Evolutionary conservation across 371 early-diverging fungal species (phyloP).

Genomic region (Funneliformis caledonium): DNA sequence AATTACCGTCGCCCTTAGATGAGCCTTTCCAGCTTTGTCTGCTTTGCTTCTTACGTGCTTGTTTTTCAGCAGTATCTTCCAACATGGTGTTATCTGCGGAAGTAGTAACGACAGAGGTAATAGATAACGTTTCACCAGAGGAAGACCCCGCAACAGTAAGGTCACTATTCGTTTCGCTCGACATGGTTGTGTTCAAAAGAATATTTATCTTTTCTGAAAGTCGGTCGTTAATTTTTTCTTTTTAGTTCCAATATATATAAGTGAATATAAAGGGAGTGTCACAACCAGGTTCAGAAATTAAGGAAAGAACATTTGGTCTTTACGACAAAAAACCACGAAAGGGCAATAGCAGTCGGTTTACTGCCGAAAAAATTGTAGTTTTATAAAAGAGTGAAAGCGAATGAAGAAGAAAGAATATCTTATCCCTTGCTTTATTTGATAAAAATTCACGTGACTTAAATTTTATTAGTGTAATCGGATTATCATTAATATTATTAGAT

Average conservation of each 20-base stretch:
- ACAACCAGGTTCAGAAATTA: conserved; percentile 34
- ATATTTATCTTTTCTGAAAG: conserved; percentile 19
- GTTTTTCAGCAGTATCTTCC: conserved; percentile 31
- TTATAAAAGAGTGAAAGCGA: background rate
- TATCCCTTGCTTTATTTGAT: background rate
- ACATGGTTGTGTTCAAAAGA: conserved; percentile 33
- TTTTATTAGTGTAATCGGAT: no score
- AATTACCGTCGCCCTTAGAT: conserved; percentile 23
- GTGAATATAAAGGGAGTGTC: conserved; percentile 15
- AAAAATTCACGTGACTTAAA: background rate
- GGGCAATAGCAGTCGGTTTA: background rate
- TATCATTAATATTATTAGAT: no score
- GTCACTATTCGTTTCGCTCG: conserved; percentile 17
- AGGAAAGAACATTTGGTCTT: conserved; percentile 31
- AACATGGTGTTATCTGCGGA: background rate
- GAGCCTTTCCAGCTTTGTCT: conserved; percentile 31
- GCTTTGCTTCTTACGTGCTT: conserved; percentile 36
- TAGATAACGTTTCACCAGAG: background rate
- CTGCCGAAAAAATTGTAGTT: background rate
- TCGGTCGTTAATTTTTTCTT: conserved; percentile 14
- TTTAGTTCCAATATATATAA: conserved; percentile 18
- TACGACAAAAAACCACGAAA: background rate
- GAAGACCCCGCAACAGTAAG: background rate
- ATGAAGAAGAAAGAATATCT: background rate
- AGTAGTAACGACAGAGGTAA: conserved; percentile 1